Evolutionary conservation across 176 grass and related monocot genomes (phyloP), one percentile per base, ranked within the genome.

Genomic region (Pontederia paniculata): DNA sequence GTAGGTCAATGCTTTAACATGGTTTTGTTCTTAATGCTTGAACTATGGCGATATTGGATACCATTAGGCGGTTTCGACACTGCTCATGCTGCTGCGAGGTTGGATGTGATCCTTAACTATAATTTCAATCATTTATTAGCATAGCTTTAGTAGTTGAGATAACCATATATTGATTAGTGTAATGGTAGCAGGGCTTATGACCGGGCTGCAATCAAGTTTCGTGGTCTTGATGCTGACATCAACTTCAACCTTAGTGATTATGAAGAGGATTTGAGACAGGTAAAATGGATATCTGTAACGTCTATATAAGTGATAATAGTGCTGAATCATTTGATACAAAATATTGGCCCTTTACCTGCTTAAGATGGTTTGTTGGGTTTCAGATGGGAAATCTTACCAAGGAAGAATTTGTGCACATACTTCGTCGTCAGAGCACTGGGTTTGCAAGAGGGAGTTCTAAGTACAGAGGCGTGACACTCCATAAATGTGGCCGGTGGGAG

Each of bases 401-500:
- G 64, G 89, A 88, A 59, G 89, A 94, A 74, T 94, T 94, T 74
- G 89, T 94, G 58, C 89, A 94, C 68, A 94, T 84, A 70, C 74
- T 94, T 55, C 80, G 89, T 8, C 77, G 89, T 12, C 89, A 94
- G 79, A 94, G 89, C 89, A 94, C 80, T 16, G 84, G 89, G 11
- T 94, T 94, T 54, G 84, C 89, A 1, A 78, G 89, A 60, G 89
- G 89, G 12, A 94, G 84, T 67, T 94, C 89, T 10, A 94, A 84
- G 61, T 94, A 81, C 70, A 69, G 89, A 49, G 89, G 89, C 5
- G 89, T 94, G 23, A 94, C 89, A 45, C 74, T 94, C 25, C 89
- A 94, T 60, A 94, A 94, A 72, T 94, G 84, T 43, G 89, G 89
- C 25, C 84, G 89, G 31, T 94, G 89, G 89, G 89, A 94, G 67